Conservation (phyloP, 805 yeast genomes). For the Barnettozyma vustinii region DNA sequence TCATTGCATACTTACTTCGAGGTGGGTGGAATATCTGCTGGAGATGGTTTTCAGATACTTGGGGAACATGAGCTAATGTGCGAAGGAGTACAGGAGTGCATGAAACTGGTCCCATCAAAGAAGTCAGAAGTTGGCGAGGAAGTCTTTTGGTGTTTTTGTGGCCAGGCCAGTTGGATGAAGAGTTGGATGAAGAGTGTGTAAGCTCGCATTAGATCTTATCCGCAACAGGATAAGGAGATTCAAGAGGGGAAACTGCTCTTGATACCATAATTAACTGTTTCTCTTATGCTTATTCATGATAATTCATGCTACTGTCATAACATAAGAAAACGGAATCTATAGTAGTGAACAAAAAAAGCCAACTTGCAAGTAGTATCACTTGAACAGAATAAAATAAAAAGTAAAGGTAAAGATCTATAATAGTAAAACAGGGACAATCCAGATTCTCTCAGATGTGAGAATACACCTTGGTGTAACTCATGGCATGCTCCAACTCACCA, state of each 20-base stretch:
- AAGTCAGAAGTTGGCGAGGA: no score
- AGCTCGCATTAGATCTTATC: neutral
- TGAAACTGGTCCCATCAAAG: neutral
- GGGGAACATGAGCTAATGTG: neutral
- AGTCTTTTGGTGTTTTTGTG: no score
- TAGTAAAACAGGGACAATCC: no score
- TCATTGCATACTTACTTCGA: neutral
- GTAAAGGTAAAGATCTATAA: no score
- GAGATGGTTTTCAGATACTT: neutral
- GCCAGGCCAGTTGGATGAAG: neutral
- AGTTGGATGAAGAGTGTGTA: no score
- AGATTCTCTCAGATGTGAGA: neutral
- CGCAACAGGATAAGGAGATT: neutral
- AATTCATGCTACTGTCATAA: neutral
- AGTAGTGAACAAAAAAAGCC: no score
- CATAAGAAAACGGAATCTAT: no score
- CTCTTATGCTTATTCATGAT: no score
- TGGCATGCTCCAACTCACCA: slow-evolving; percentile 27
- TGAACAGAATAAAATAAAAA: no score
- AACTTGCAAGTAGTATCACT: no score
- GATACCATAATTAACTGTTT: neutral
- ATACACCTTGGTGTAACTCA: slow-evolving; percentile 10
- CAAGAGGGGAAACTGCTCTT: neutral
- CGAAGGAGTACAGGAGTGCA: neutral
- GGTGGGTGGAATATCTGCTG: no score